A percentile compares a stretch with the other conserved stretches of the same genome.
phyloP scores from a whole-genome alignment of 1,139 yeast species.

The Debaryomyces nepalensis region DNA sequence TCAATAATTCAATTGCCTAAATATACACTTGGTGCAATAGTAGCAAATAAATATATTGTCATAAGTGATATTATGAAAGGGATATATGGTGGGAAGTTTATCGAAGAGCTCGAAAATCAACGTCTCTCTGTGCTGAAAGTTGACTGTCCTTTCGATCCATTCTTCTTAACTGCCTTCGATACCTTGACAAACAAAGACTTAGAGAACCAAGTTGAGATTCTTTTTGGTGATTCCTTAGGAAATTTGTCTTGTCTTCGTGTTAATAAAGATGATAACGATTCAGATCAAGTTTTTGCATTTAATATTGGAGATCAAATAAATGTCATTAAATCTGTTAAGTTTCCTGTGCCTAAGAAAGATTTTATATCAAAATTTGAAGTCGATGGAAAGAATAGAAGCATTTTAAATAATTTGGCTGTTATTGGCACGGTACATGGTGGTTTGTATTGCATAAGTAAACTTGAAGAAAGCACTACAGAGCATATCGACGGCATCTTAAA shows the following conservation, averaged over 20 bases:
- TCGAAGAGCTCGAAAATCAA: not conserved
- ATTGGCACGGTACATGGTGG: constrained; percentile 47
- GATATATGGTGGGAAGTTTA: constrained; percentile 14
- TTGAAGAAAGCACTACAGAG: constrained; percentile 28
- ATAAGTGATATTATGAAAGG: constrained; percentile 31
- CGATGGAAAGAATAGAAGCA: not conserved
- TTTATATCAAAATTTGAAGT: constrained; percentile 5
- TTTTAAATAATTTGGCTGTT: constrained; percentile 21
- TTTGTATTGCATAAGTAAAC: constrained; percentile 25
- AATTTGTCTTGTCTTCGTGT: constrained; percentile 24
- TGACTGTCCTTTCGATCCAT: constrained; percentile 16
- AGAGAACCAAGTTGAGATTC: constrained; percentile 10
- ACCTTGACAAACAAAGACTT: constrained; percentile 5
- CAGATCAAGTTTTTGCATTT: constrained; percentile 21
- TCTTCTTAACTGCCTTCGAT: constrained; percentile 24
- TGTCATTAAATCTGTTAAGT: constrained; percentile 20
- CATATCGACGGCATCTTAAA: constrained; percentile 17
- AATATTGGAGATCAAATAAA: constrained; percentile 43
- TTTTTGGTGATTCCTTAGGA: constrained; percentile 40
- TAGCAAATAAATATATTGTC: constrained; percentile 15
- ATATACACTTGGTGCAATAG: constrained; percentile 18
- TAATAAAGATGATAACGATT: constrained; percentile 8
- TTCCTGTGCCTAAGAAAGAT: not conserved
- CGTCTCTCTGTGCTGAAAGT: constrained; percentile 10
- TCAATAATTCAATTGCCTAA: constrained; percentile 18